Conservation (phyloP, 768 basidiomycete genomes). For the Leccinum disarticulatum region DNA sequence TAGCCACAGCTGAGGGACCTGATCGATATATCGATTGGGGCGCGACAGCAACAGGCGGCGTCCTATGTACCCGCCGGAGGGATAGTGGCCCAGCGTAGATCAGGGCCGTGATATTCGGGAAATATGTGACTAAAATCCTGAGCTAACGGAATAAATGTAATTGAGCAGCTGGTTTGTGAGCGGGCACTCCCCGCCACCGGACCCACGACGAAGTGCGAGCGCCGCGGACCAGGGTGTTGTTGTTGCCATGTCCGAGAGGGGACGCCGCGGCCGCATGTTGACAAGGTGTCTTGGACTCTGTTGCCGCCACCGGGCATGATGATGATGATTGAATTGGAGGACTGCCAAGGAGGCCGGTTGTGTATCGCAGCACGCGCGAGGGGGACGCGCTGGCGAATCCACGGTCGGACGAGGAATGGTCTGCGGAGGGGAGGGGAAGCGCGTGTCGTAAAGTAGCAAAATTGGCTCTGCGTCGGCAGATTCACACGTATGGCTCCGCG, state of each 20-base stretch:
- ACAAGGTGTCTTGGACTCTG: background rate
- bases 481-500: conserved; percentile 18
- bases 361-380: background rate
- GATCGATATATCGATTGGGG: conserved; percentile 2
- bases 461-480: background rate
- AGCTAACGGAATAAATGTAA: background rate
- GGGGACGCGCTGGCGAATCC: conserved; percentile 14
- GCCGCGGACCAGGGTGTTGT: conserved; percentile 14
- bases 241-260: conserved; percentile 7
- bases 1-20: background rate
- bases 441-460: conserved; percentile 12
- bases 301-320: conserved; percentile 4
- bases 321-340: background rate
- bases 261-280: conserved; percentile 22
- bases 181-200: background rate
- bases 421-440: conserved; percentile 1
- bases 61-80: background rate
- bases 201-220: conserved; percentile 1
- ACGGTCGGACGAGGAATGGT: background rate
- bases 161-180: background rate
- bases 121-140: conserved; percentile 2
- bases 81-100: conserved; percentile 8
- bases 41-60: background rate
- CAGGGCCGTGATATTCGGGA: conserved; percentile 17
- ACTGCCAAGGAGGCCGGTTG: background rate